A percentile compares a stretch with the other conserved stretches of the same genome.
These are phyloP conservation scores for Ceratocystis cubensis DNA, from an alignment of 2,329 filamentous ascomycete genomes.

Conservation along the genomic window DNA sequence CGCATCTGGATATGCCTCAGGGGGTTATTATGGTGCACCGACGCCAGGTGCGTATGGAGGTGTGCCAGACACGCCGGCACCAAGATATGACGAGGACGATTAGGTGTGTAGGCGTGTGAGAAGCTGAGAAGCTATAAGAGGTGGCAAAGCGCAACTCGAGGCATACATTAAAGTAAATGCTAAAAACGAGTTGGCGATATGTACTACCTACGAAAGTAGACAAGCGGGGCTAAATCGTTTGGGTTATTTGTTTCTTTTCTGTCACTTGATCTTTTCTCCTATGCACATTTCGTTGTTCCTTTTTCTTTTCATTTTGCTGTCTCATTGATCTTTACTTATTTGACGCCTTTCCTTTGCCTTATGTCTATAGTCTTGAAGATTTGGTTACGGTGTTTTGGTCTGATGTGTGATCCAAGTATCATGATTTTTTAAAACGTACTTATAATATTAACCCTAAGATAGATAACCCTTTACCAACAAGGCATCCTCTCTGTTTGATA, in stretches of 20 bases:
- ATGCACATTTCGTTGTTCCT: conserved; percentile 1
- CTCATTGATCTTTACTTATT: neutral
- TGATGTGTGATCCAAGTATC: too few relatives aligned
- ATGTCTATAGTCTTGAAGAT: neutral
- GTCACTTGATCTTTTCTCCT: conserved; percentile 4
- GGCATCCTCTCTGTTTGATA: too few relatives aligned
- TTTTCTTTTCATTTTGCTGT: neutral
- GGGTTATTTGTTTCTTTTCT: conserved; percentile 13
- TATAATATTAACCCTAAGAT: too few relatives aligned
- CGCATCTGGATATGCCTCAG: conserved; percentile 41
- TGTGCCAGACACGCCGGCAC: conserved; percentile 48
- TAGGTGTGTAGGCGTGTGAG: neutral
- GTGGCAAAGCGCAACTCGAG: neutral
- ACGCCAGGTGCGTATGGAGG: conserved; percentile 50
- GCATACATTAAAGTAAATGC: neutral
- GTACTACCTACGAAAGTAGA: conserved; percentile 7
- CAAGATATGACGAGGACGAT: conserved; percentile 39
- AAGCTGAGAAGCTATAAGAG: neutral
- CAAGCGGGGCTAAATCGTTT: conserved; percentile 6
- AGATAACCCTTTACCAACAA: too few relatives aligned
- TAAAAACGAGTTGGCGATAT: neutral
- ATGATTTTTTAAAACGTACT: too few relatives aligned
- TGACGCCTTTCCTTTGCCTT: neutral
- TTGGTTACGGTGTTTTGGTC: neutral
- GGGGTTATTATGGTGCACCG: conserved; percentile 43